phyloP scores from a whole-genome alignment of 495 filamentous ascomycete species.

The Hyaloscypha hepaticicola region DNA sequence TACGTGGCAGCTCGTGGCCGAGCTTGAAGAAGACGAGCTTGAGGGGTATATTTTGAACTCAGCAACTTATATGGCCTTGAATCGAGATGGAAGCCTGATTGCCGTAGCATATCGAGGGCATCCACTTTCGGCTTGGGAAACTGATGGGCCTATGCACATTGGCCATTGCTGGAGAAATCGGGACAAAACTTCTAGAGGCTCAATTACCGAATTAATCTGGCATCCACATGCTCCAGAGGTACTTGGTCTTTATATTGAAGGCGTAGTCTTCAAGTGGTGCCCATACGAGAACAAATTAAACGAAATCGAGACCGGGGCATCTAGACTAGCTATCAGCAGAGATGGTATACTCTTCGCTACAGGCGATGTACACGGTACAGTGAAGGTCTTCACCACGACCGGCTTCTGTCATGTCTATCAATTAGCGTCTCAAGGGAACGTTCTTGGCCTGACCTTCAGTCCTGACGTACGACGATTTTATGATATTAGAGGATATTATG shows the following conservation, averaged over 20 bases:
- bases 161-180: not conserved
- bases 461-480: not conserved
- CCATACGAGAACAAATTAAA: not conserved
- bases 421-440: not conserved
- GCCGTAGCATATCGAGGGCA: not conserved
- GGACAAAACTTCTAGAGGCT: slow-evolving; percentile 18
- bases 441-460: not conserved
- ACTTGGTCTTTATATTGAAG: slow-evolving; percentile 32
- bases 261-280: slow-evolving; percentile 35
- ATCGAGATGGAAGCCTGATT: not conserved
- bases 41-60: not conserved
- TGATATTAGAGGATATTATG: not conserved
- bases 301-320: not conserved
- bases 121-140: not conserved
- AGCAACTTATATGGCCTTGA: not conserved
- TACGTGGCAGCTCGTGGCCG: not conserved
- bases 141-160: not conserved
- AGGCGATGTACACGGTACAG: slow-evolving; percentile 25
- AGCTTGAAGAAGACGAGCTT: not conserved
- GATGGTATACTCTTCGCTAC: slow-evolving; percentile 34
- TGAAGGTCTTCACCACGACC: slow-evolving; percentile 31
- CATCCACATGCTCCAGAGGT: slow-evolving; percentile 28
- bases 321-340: slow-evolving; percentile 28
- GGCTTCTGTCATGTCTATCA: slow-evolving; percentile 30
- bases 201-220: slow-evolving; percentile 30